Evolutionary conservation across 2,329 filamentous ascomycete species (phyloP), one percentile per base, ranked within the genome.

Genomic region (Trichophyton simii): DNA sequence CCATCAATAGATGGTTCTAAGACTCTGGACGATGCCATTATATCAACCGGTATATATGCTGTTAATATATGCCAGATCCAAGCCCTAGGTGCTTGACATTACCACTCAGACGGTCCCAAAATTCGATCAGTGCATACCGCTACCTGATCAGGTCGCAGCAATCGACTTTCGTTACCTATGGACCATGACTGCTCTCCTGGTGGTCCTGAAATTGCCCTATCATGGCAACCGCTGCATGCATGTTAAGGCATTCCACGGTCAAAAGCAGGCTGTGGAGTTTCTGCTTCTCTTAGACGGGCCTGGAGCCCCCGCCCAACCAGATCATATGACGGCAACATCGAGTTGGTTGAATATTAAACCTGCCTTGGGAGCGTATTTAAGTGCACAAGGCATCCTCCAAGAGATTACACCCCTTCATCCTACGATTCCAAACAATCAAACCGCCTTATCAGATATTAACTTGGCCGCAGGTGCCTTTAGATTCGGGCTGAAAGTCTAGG

Each of bases 201-300:
- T 1, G 46, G 54, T 20, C 31, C 28, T 3, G 50, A 38, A 38
- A 28, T 13, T 22, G 15, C 7, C 22, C 36, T 18, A 34, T 11
- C 1, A n/a, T 58, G 60, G 52, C 52, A 22, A 46, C 52, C 60
- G 31, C 52, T 61, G 18, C 34, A 58, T 57, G 58, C 34, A 61
- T 57, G 58, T 57, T 36, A 41, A 38, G 7, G 60, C 50, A 57
- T 57, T 46, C 41, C 34, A 61, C 31, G 60, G 60, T 28, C 60
- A 61, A 46, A 52, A 42, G 13, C 18, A 18, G 18, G 57, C 36
- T 1, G 60, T 61, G 15, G 50, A 61, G 22, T 57, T 34, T 48
- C 60, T 61, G 25, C 52, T 54, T 25, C 50, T 25, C 50, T 54
- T 31, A 8, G 5, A 5, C 8, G 34, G 25, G 25, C 3, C 31